Conservation (phyloP, 176 grass and related monocot species). For the Triticum timopheevii region DNA sequence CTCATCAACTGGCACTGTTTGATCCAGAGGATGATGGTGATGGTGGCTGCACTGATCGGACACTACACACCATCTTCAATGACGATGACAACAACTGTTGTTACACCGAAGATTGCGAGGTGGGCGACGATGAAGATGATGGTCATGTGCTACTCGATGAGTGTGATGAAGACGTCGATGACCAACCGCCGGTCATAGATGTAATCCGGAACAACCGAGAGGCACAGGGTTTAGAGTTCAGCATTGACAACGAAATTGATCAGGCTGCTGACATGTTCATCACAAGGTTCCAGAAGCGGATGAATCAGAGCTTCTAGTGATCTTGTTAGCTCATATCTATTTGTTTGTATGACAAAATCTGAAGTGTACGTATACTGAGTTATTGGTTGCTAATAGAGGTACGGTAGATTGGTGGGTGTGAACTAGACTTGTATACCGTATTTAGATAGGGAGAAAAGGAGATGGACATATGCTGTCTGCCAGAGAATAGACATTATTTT, state of each 20-base stretch:
- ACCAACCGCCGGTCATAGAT: constrained; percentile 59
- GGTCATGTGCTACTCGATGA: not conserved
- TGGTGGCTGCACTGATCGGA: constrained; percentile 29
- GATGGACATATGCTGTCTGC: too few relatives aligned
- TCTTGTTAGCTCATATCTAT: not conserved
- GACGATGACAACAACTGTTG: constrained; percentile 14
- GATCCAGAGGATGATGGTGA: constrained; percentile 5
- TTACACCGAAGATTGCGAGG: not conserved
- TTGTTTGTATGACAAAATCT: too few relatives aligned
- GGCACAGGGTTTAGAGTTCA: constrained; percentile 61
- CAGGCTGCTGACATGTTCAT: constrained; percentile 83
- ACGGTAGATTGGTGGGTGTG: too few relatives aligned
- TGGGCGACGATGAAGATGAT: constrained; percentile 6
- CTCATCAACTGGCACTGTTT: constrained; percentile 13
- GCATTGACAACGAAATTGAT: constrained; percentile 72
- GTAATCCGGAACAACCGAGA: constrained; percentile 64
- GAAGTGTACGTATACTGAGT: too few relatives aligned
- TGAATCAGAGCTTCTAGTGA: constrained; percentile 45
- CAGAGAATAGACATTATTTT: too few relatives aligned
- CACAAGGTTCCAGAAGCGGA: constrained; percentile 54
- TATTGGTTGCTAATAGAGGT: too few relatives aligned
- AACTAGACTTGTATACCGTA: too few relatives aligned
- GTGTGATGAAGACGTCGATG: not conserved
- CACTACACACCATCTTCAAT: constrained; percentile 39
- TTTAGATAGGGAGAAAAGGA: too few relatives aligned